Percentiles rank a stretch among this genome's conserved stretches.
These are phyloP conservation scores for Przewalskia tangutica DNA, from an alignment of 257 asterid species.

Conservation along the genomic window DNA sequence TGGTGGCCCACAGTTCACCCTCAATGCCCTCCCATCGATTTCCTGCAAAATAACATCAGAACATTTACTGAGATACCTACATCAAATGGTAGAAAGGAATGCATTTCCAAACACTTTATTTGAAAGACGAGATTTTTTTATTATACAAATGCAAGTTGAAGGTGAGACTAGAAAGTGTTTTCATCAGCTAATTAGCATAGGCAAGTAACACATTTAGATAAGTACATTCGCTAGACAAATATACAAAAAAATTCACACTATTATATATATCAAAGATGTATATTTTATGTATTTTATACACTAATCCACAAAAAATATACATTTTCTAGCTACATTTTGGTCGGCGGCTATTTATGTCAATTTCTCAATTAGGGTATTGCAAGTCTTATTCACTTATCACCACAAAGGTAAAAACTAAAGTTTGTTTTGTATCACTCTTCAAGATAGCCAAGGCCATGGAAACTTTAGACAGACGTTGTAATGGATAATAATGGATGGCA, in stretches of 20 bases:
- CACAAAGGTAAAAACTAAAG: background rate
- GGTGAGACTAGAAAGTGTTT: background rate
- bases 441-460: background rate
- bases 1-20: constrained; percentile 81
- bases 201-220: too few relatives aligned
- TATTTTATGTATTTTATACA: too few relatives aligned
- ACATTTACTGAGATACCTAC: background rate
- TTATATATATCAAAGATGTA: too few relatives aligned
- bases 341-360: too few relatives aligned
- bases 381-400: background rate
- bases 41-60: constrained; percentile 40
- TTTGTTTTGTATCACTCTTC: background rate
- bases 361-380: background rate
- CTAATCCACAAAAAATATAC: too few relatives aligned
- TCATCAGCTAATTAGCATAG: too few relatives aligned
- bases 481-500: background rate
- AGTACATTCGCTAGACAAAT: too few relatives aligned
- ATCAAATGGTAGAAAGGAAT: background rate
- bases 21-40: constrained; percentile 63
- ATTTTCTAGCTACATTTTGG: too few relatives aligned
- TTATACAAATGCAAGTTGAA: background rate
- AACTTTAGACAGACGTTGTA: background rate
- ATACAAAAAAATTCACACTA: too few relatives aligned
- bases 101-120: background rate
- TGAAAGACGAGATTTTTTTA: background rate